These are phyloP conservation scores for Plasmodium coatneyi DNA, from an alignment of 169 alveolate species.

Conservation along the genomic window DNA sequence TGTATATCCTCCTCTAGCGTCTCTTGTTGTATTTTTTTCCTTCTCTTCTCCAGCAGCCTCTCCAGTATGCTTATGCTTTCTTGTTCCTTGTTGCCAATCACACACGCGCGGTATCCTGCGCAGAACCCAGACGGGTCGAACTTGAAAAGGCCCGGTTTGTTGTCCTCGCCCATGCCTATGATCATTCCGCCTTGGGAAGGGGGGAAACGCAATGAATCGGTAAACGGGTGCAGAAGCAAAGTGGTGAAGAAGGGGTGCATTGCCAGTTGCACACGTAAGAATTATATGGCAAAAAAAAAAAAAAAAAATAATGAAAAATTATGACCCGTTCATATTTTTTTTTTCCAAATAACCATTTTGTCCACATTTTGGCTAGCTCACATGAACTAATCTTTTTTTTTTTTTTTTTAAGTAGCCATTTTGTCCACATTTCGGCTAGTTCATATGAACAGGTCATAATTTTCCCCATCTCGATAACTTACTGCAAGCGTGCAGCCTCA, in stretches of 20 bases:
- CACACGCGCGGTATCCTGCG: conserved; percentile 94
- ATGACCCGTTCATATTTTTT: conserved; percentile 41
- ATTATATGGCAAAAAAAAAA: background rate
- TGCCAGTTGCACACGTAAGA: background rate
- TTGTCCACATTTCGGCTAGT: background rate
- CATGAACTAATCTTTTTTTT: background rate
- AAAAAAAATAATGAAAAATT: background rate
- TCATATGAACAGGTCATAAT: conserved; percentile 12
- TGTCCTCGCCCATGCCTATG: conserved; percentile 95
- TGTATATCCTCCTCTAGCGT: conserved; percentile 80
- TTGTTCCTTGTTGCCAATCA: conserved; percentile 93
- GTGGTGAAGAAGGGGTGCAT: background rate
- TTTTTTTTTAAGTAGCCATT: background rate
- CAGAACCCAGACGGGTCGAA: conserved; percentile 98
- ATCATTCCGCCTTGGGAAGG: conserved; percentile 88
- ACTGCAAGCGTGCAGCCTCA: conserved; percentile 95
- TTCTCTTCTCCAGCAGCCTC: conserved; percentile 79
- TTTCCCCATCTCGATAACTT: conserved; percentile 61
- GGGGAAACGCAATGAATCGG: background rate
- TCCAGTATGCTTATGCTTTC: conserved; percentile 91
- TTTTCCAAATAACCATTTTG: conserved; percentile 9
- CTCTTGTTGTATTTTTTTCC: conserved; percentile 77
- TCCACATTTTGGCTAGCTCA: background rate
- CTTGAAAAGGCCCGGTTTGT: conserved; percentile 93
- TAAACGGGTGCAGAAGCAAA: background rate